Percentiles rank a stretch among this genome's conserved stretches.
Conservation (phyloP, 257 asterid species). For the Phtheirospermum japonicum region DNA sequence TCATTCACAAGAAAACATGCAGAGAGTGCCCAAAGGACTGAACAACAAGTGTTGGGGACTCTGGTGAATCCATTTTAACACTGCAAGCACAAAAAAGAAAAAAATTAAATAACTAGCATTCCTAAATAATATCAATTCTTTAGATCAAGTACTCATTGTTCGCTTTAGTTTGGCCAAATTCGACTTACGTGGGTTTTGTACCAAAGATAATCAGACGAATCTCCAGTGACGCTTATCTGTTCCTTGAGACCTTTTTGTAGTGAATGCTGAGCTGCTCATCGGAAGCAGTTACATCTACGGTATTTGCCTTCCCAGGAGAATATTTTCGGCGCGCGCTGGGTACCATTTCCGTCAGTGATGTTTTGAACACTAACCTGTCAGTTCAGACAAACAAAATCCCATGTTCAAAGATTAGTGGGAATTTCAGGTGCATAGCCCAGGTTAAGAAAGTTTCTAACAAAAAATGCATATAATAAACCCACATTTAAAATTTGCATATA, state of each 20-base stretch:
- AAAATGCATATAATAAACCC: no score
- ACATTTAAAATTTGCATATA: no score
- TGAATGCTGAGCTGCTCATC: conserved; percentile 68
- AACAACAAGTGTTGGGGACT: conserved; percentile 78
- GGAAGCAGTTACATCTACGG: conserved; percentile 71
- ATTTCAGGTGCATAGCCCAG: not conserved
- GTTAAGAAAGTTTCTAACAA: not conserved
- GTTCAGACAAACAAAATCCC: conserved; percentile 18
- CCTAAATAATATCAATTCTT: no score
- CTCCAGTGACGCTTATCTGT: conserved; percentile 92
- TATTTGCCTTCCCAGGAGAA: conserved; percentile 82
- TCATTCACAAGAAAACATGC: conserved; percentile 81
- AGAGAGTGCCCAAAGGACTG: conserved; percentile 79
- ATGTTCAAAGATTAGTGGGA: not conserved
- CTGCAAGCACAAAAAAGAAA: conserved; percentile 38
- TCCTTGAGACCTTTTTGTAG: conserved; percentile 77
- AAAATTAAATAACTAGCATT: not conserved
- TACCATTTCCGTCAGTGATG: conserved; percentile 79
- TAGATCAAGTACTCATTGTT: no score
- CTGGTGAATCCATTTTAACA: conserved; percentile 67
- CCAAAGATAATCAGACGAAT: conserved; percentile 83
- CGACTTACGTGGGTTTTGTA: conserved; percentile 66
- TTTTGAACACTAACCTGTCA: conserved; percentile 91
- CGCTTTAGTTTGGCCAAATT: not conserved
- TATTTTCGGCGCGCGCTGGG: conserved; percentile 45